A percentile compares a stretch with the other conserved stretches of the same genome.
Evolutionary conservation across 352 stramenopile species (phyloP).

Genomic region (Globisporangium okanoganense): DNA sequence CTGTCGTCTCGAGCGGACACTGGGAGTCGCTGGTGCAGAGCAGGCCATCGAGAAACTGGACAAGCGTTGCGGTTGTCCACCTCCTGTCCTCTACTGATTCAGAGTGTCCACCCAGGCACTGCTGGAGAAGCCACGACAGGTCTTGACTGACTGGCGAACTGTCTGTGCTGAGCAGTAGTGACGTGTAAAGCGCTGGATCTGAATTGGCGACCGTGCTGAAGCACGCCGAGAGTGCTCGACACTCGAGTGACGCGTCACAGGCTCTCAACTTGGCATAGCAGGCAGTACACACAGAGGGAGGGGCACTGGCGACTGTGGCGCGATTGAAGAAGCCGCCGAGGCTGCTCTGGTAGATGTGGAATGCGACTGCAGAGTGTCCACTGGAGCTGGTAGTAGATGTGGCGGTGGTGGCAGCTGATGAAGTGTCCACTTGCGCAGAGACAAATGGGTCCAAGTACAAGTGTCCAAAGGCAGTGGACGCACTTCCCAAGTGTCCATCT

Average conservation of each 20-base stretch:
- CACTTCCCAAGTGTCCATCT: neutral
- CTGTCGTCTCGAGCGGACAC: neutral
- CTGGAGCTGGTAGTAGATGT: neutral
- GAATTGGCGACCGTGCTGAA: neutral
- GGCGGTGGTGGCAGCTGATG: neutral
- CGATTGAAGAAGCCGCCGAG: constrained; percentile 9
- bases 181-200: constrained; percentile 5
- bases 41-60: constrained; percentile 13
- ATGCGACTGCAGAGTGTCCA: neutral
- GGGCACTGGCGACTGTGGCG: neutral
- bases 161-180: neutral
- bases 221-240: constrained; percentile 9
- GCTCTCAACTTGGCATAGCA: neutral
- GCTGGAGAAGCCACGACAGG: constrained; percentile 1
- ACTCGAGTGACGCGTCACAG: constrained; percentile 8
- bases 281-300: neutral
- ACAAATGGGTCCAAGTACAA: constrained; percentile 2
- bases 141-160: neutral
- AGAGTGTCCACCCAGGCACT: constrained; percentile 3
- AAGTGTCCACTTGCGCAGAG: neutral
- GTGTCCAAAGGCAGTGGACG: neutral
- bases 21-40: neutral
- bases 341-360: neutral
- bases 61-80: constrained; percentile 1
- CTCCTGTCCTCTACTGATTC: neutral